phyloP scores from a whole-genome alignment of 805 yeast species.

The Metschnikowia similis region DNA sequence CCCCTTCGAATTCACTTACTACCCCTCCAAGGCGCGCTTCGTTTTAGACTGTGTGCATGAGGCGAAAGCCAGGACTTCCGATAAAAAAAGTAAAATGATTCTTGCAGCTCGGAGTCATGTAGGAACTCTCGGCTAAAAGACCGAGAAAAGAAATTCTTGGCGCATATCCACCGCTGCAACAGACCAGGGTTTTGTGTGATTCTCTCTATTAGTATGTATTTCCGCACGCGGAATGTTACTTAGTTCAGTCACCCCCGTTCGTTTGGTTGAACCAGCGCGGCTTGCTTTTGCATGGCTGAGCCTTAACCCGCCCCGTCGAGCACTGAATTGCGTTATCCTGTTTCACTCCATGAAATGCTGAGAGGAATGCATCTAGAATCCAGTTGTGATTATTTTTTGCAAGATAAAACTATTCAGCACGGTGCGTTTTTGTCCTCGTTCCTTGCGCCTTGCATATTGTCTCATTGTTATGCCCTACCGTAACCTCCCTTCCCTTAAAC shows the following conservation, averaged over 20 bases:
- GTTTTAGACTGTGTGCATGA: background rate
- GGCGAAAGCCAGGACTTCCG: background rate
- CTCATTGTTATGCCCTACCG: conserved; percentile 2
- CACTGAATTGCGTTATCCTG: background rate
- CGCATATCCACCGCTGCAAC: background rate
- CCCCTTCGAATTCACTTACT: background rate
- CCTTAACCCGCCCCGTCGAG: background rate
- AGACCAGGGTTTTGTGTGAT: background rate
- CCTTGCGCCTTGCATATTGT: conserved; percentile 2
- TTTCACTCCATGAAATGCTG: background rate
- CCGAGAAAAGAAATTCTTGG: background rate
- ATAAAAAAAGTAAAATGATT: background rate
- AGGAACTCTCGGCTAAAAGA: too few species aligned
- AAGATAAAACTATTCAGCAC: background rate
- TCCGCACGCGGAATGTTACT: background rate
- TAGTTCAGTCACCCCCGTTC: background rate
- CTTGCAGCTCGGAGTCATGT: background rate
- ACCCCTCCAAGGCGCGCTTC: conserved; percentile 1
- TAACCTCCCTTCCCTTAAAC: background rate
- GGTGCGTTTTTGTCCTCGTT: background rate
- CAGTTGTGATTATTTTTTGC: background rate
- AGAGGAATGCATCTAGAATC: background rate
- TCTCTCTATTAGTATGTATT: background rate
- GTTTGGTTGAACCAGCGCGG: background rate
- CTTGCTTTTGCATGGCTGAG: background rate